Percentiles rank a stretch among this genome's conserved stretches.
phyloP scores from a whole-genome alignment of 2,329 filamentous ascomycete species.

The Aspergillus eucalypticola region DNA sequence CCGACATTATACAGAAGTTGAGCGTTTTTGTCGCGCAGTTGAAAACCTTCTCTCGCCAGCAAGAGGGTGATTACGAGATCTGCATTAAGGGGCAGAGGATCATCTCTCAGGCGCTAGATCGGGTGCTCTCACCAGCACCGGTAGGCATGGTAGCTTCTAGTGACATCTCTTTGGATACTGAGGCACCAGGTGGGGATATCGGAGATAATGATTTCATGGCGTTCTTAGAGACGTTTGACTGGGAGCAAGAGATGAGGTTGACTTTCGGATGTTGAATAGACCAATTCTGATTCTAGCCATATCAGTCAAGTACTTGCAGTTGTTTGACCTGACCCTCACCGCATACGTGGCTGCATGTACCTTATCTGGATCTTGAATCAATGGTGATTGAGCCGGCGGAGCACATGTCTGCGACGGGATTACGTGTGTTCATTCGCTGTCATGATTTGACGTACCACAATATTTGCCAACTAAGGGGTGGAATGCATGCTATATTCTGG shows the following conservation, averaged over 20 bases:
- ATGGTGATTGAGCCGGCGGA: no score
- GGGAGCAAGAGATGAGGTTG: slow-evolving; percentile 18
- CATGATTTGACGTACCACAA: no score
- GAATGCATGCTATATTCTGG: no score
- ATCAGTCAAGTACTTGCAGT: no score
- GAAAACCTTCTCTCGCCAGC: slow-evolving; percentile 12
- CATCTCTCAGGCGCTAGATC: slow-evolving; percentile 21
- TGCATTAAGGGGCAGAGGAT: slow-evolving; percentile 11
- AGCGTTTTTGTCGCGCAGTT: slow-evolving; percentile 22
- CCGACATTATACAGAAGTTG: slow-evolving; percentile 25
- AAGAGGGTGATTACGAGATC: slow-evolving; percentile 17
- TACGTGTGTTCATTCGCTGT: no score
- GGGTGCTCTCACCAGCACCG: slow-evolving; percentile 12
- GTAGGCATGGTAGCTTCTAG: neutral
- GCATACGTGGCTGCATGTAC: no score
- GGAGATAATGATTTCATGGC: slow-evolving; percentile 16
- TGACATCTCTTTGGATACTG: neutral
- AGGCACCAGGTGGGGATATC: neutral
- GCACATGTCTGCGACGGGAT: no score
- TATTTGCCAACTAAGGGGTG: no score
- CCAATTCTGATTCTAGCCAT: no score
- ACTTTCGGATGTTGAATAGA: neutral
- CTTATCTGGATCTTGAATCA: no score
- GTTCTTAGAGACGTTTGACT: slow-evolving; percentile 20
- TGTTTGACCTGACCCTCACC: no score